A percentile compares a stretch with the other conserved stretches of the same genome.
Evolutionary conservation across 495 filamentous ascomycete species (phyloP).

Genomic region (Trypethelium eluteriae): DNA sequence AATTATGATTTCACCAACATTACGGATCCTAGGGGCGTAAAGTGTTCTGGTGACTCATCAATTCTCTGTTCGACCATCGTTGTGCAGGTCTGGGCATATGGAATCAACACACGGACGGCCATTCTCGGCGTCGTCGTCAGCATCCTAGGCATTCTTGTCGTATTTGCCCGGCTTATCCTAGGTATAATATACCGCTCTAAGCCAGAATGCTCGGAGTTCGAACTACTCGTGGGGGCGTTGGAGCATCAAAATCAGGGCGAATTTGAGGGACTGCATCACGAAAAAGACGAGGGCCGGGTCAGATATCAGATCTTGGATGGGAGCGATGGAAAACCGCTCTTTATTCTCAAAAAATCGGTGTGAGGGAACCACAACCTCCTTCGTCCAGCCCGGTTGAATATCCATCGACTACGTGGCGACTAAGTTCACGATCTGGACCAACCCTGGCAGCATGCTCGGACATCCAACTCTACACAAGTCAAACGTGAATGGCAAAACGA

Average conservation of each 20-base stretch:
- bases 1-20: constrained; percentile 12
- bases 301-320: constrained; percentile 4
- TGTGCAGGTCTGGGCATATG: constrained; percentile 27
- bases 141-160: constrained; percentile 9
- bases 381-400: too few relatives aligned
- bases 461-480: too few relatives aligned
- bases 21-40: not conserved
- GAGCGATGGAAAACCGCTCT: not conserved
- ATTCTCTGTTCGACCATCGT: constrained; percentile 18
- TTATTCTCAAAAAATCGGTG: constrained; percentile 2
- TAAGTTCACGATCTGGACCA: too few relatives aligned
- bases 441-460: too few relatives aligned
- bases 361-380: not conserved
- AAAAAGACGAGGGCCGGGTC: not conserved
- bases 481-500: too few relatives aligned
- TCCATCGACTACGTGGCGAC: too few relatives aligned
- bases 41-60: not conserved
- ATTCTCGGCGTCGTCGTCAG: constrained; percentile 25
- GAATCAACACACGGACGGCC: constrained; percentile 22
- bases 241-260: not conserved
- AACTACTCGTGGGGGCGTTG: not conserved
- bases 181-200: not conserved
- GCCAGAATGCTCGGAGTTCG: not conserved
- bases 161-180: not conserved
- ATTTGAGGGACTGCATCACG: not conserved